Base-by-base conservation (phyloP, 352 stramenopile species). In the Pythium periplocum region DNA sequence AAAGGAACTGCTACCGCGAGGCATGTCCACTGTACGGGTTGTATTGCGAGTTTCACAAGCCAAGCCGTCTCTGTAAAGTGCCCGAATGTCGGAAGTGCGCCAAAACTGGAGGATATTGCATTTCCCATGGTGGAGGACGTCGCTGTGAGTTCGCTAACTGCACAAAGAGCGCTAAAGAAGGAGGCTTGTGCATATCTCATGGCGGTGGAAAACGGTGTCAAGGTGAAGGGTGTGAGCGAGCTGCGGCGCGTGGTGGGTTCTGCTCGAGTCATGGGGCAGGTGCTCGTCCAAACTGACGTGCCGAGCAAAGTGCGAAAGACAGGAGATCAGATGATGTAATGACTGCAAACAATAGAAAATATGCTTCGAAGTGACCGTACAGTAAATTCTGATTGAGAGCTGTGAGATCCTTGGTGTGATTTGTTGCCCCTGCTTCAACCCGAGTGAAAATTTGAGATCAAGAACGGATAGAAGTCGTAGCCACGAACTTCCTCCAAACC, bases 101-200 rank as follows among this genome's bases (percentile, higher is more conserved):
- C 59, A 86, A 86, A 58, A 84, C 59, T 47, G 57, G 33, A 42
- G 83, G 79, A 6, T 90, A 79, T 46, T 93, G 83, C 68, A 90
- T 90, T 56, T 78, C 75, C 4, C 82, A 93, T 45, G 82, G 82
- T 35, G 80, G 82, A 26, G 85, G 85, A 1, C 69, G 81, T 17
- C 77, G 83, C 0, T 95, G 84, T 49, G 76, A 83, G 26, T 53
- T 64, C 42, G 43, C 70, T 1, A 67, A 64, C 32, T 95, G 84
- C 61, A 75, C 73, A 6, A 92, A 92, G 68, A 81, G 66, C 40
- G 82, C 79, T 33, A 86, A 91, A 48, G 75, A 87, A 45, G 76
- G 77, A 2, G 79, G 77, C 10, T 78, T 58, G 44, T 84, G 78
- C 44, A 80, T 86, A 43, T 64, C 64, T 5, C 75, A 86, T 49